Conservation (phyloP, 2,329 filamentous ascomycete species). For the Colletotrichum neosansevieriae region DNA sequence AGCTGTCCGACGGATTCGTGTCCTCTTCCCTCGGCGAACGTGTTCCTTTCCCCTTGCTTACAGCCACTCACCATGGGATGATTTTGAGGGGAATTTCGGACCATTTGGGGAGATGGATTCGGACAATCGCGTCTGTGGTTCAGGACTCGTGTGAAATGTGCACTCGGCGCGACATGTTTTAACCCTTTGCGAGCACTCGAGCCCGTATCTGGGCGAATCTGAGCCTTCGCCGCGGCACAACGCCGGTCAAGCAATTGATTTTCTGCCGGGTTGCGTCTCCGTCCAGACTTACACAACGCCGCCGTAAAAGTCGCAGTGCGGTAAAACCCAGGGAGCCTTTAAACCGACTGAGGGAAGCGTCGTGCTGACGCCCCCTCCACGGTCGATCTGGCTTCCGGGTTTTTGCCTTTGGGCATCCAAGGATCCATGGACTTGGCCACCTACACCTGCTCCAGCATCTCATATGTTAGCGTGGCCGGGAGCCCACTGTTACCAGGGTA, state of each 20-base stretch:
- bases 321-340: not conserved
- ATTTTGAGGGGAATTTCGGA: not conserved
- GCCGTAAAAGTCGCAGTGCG: constrained; percentile 3
- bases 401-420: constrained; percentile 14
- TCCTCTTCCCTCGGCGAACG: not conserved
- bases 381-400: constrained; percentile 3
- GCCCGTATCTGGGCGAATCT: constrained; percentile 6
- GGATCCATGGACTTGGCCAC: not conserved
- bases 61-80: not conserved
- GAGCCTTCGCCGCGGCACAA: not conserved
- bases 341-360: too few species aligned
- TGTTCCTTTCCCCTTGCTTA: too few species aligned
- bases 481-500: too few species aligned
- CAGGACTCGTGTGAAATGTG: not conserved
- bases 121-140: constrained; percentile 5
- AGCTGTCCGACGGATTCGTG: not conserved
- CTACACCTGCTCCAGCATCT: too few species aligned
- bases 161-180: constrained; percentile 11
- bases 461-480: too few species aligned
- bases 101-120: not conserved
- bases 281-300: constrained; percentile 7
- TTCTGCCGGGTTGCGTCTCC: not conserved
- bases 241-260: not conserved
- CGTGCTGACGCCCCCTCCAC: not conserved
- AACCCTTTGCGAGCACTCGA: not conserved